phyloP scores from a whole-genome alignment of 441 rosid genomes.

The Macaranga tanarius region DNA sequence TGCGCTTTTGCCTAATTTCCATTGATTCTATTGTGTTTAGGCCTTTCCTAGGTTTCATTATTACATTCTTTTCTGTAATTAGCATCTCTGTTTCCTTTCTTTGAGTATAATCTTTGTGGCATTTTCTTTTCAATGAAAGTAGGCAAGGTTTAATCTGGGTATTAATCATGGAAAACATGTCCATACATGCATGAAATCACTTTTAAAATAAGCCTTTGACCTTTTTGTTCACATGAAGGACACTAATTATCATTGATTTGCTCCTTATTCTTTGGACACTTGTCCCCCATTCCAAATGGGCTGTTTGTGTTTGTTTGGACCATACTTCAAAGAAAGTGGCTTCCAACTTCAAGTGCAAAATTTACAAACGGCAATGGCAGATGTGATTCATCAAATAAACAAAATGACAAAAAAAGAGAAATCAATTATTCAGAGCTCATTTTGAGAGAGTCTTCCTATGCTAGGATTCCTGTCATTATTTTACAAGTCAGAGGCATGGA shows the following conservation, averaged over 20 bases:
- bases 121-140: not conserved
- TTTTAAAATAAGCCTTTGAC: not conserved
- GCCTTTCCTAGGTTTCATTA: not conserved
- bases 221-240: conserved; percentile 1
- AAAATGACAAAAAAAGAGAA: not conserved
- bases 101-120: not conserved
- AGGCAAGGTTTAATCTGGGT: not conserved
- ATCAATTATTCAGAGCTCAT: not conserved
- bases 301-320: not conserved
- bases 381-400: not conserved
- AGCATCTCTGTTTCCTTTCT: not conserved
- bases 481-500: too few species aligned
- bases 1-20: not conserved
- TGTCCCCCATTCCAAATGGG: not conserved
- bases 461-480: too few species aligned
- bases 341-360: not conserved
- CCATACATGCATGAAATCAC: not conserved
- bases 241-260: not conserved
- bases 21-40: not conserved
- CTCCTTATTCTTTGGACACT: not conserved
- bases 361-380: not conserved
- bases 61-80: conserved; percentile 14
- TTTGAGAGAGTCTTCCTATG: not conserved
- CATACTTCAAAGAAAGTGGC: conserved; percentile 2
- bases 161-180: not conserved